These are phyloP conservation scores for Eucalyptus paniculata DNA, from an alignment of 345 rosid genomes.

Conservation along the genomic window DNA sequence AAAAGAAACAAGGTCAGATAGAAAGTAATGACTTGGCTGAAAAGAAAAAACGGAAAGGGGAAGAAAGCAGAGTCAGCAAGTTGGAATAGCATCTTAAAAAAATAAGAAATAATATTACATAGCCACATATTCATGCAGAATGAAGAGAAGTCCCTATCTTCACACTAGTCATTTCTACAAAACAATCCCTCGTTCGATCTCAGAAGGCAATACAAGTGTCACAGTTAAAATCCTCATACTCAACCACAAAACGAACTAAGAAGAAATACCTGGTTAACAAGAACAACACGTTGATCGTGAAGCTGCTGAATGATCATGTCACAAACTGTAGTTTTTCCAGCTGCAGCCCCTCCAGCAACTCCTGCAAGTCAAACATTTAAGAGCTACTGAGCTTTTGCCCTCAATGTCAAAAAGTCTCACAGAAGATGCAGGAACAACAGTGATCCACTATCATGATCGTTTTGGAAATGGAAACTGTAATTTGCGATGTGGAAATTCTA, in stretches of 20 bases:
- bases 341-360: slow-evolving; percentile 98
- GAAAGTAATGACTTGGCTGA: background rate
- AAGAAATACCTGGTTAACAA: slow-evolving; percentile 71
- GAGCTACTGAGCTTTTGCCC: background rate
- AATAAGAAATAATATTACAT: background rate
- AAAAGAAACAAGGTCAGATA: background rate
- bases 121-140: background rate
- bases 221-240: background rate
- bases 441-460: background rate
- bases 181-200: background rate
- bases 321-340: slow-evolving; percentile 97
- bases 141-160: background rate
- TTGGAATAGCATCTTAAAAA: background rate
- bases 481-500: background rate
- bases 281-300: slow-evolving; percentile 98
- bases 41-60: background rate
- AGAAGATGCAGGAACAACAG: background rate
- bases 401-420: background rate
- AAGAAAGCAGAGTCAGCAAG: background rate
- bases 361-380: slow-evolving; percentile 21
- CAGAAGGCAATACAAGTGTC: background rate
- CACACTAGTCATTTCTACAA: background rate
- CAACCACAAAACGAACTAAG: background rate
- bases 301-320: slow-evolving; percentile 99
- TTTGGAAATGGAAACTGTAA: background rate